Percentiles rank a stretch among this genome's conserved stretches.
These are phyloP conservation scores for Debaryomyces psychrophilus DNA, from an alignment of 1,139 yeast species.

Conservation along the genomic window DNA sequence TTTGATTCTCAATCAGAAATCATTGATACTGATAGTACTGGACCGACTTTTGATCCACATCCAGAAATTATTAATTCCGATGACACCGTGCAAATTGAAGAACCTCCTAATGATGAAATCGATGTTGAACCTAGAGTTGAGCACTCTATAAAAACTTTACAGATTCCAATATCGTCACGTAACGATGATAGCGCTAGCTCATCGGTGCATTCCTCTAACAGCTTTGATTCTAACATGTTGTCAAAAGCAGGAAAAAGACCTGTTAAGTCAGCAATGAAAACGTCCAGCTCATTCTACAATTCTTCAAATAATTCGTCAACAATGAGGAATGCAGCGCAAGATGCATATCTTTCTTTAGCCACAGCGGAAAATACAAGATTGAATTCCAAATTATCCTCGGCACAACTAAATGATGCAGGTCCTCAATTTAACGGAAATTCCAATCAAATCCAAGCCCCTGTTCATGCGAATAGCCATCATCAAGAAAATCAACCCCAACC, in stretches of 20 bases:
- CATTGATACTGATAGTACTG: constrained; percentile 21
- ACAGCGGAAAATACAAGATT: constrained; percentile 79
- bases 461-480: background rate
- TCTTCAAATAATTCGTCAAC: constrained; percentile 17
- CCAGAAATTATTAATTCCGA: constrained; percentile 33
- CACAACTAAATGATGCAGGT: constrained; percentile 30
- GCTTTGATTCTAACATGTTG: constrained; percentile 29
- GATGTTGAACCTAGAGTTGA: background rate
- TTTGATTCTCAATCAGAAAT: constrained; percentile 37
- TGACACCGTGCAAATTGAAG: constrained; percentile 32
- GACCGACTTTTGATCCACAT: constrained; percentile 37
- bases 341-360: constrained; percentile 66
- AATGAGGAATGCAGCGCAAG: constrained; percentile 49
- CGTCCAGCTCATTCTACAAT: constrained; percentile 34
- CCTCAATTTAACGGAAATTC: constrained; percentile 10
- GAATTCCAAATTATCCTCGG: constrained; percentile 60
- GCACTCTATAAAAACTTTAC: constrained; percentile 15
- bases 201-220: constrained; percentile 33
- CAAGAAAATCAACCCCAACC: constrained; percentile 13
- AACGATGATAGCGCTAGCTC: constrained; percentile 30
- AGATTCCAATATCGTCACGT: constrained; percentile 18
- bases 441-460: constrained; percentile 3
- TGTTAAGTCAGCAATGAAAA: constrained; percentile 70
- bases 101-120: constrained; percentile 16
- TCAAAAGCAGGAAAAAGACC: constrained; percentile 33